Conservation (phyloP, 2,329 filamentous ascomycete species). For the Colletotrichum acutatum region DNA sequence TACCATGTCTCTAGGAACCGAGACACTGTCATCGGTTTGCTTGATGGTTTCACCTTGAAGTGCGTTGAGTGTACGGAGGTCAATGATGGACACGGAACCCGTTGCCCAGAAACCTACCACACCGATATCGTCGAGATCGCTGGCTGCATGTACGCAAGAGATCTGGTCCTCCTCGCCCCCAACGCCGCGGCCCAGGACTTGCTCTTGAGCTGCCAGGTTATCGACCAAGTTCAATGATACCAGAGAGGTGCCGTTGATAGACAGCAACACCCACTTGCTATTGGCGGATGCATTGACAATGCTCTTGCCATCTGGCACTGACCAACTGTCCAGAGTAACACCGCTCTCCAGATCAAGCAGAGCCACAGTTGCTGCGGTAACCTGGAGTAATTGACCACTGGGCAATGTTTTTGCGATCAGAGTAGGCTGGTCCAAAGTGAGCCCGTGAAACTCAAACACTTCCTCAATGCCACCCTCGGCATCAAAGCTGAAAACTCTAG, state of each 20-base stretch:
- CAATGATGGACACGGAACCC: conserved; percentile 81
- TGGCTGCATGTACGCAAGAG: conserved; percentile 83
- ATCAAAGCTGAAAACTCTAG: conserved; percentile 83
- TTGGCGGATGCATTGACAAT: conserved; percentile 87
- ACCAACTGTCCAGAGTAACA: conserved; percentile 35
- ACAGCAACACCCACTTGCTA: conserved; percentile 74
- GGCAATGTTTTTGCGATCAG: conserved; percentile 72
- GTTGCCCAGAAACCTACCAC: conserved; percentile 90
- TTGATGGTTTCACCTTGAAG: conserved; percentile 73
- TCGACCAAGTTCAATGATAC: conserved; percentile 73
- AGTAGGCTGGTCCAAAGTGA: conserved; percentile 77
- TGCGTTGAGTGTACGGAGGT: conserved; percentile 72
- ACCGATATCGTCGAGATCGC: conserved; percentile 71
- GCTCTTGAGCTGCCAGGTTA: conserved; percentile 67
- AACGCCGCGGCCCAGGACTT: conserved; percentile 66
- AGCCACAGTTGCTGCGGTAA: conserved; percentile 22
- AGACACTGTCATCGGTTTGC: conserved; percentile 72
- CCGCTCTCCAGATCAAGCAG: conserved; percentile 34
- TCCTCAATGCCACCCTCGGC: conserved; percentile 85
- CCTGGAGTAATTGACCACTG: conserved; percentile 28
- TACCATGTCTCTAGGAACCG: conserved; percentile 84
- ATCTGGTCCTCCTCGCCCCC: conserved; percentile 71
- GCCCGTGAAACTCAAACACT: conserved; percentile 77
- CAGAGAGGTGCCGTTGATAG: conserved; percentile 78
- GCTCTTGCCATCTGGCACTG: conserved; percentile 51